Conservation (phyloP, 164 flowering plant species). For the Tetracentron sinense region DNA sequence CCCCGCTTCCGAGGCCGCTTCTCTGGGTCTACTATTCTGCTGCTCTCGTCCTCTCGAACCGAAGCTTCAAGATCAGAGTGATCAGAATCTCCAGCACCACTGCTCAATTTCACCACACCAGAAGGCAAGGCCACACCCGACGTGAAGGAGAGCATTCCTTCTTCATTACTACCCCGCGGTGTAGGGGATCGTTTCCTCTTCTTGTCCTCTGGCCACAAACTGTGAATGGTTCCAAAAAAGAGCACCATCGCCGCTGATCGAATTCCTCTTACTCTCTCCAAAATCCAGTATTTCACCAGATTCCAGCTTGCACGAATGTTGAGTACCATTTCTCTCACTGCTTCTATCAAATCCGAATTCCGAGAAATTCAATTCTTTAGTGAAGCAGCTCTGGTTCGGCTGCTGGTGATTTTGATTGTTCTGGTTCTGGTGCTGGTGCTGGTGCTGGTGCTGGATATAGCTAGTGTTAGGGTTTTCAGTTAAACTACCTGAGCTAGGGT, state of each 20-base stretch:
- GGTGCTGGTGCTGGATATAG: neutral
- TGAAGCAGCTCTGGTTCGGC: conserved; percentile 24
- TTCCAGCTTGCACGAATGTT: conserved; percentile 41
- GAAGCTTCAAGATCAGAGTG: conserved; percentile 91
- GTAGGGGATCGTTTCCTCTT: conserved; percentile 45
- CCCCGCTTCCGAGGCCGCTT: conserved; percentile 81
- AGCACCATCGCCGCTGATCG: conserved; percentile 20
- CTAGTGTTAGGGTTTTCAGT: conserved; percentile 27
- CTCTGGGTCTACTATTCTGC: conserved; percentile 60
- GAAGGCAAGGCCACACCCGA: conserved; percentile 60
- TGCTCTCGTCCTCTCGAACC: conserved; percentile 60
- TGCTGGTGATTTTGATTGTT: too few species aligned
- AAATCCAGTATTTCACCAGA: conserved; percentile 69
- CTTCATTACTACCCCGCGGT: conserved; percentile 59
- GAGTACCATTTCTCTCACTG: conserved; percentile 21
- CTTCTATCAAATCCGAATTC: conserved; percentile 35
- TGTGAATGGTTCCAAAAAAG: conserved; percentile 29
- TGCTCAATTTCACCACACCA: conserved; percentile 31
- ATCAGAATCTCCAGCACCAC: conserved; percentile 56
- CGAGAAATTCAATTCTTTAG: conserved; percentile 46
- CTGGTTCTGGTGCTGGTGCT: conserved; percentile 6
- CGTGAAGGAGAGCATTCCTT: conserved; percentile 72
- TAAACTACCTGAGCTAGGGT: conserved; percentile 27
- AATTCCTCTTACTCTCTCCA: conserved; percentile 46
- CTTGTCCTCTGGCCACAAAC: conserved; percentile 28